Base-by-base conservation (phyloP, 2,329 filamentous ascomycete species). In the Elsinoe fawcettii region DNA sequence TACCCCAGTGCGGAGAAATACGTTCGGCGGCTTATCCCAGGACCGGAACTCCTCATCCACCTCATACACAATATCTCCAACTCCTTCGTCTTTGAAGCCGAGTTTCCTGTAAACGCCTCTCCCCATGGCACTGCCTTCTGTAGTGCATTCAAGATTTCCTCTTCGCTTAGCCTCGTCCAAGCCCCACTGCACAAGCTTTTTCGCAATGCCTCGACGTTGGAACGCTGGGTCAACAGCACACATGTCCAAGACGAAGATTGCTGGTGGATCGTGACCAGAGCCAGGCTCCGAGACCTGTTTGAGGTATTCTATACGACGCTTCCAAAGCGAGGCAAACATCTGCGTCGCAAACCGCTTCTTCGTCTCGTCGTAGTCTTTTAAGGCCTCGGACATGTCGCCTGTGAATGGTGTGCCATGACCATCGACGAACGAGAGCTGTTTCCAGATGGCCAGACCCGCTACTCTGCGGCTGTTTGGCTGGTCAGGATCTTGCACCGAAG, bases 381-480 rank as follows among this genome's bases (percentile, higher is more conserved):
- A 57, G 1, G 69, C 73, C 22, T 58, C 60, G 23, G 77, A 74
- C 11, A 80, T 80, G 51, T 73, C 64, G 11, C 79, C 80, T 1
- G 73, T 69, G 49, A 53, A 53, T 20, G 49, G 16, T 11, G 34
- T 25, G 20, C 49, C 49, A 7, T 39, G n/a, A n/a, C 49, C 49
- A 11, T 53, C 49, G 0, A 81, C 73, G 5, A 70, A 66, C 0
- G 80, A 82, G 0, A 71, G 66, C 61, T 83, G 80, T 7, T 70
- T 63, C 81, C 81, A 84, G 57, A 82, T 76, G 2, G 80, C 79
- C 25, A 79, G 59, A 14, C 80, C 81, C 8, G 70, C 80, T n/a
- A 81, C 70, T 36, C 59, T 60, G 3, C 62, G 62, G 49, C 68
- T 57, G 43, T 55, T 61, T 7, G 61, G 55, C 1, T 63, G 63